These are phyloP conservation scores for Verticillium isaacii DNA, from an alignment of 2,329 filamentous ascomycete genomes.

Conservation along the genomic window DNA sequence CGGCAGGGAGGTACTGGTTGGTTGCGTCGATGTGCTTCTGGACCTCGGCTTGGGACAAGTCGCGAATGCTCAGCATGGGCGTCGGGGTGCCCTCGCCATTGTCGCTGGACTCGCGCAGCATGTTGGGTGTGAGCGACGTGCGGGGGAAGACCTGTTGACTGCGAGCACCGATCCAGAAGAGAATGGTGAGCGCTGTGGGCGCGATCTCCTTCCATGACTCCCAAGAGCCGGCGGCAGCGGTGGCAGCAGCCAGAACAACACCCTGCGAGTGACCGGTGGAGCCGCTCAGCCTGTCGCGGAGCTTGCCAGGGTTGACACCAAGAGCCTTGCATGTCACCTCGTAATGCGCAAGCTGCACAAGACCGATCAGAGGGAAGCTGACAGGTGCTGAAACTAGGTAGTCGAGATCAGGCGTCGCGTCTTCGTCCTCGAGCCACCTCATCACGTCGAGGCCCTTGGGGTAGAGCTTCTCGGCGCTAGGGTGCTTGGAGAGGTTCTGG, in stretches of 20 bases:
- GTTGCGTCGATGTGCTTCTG: constrained; percentile 96
- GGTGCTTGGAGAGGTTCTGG: constrained; percentile 77
- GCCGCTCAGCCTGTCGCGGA: constrained; percentile 79
- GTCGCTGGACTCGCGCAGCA: constrained; percentile 88
- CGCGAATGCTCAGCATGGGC: constrained; percentile 96
- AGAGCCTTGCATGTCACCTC: constrained; percentile 89
- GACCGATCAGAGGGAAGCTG: constrained; percentile 91
- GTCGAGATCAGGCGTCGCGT: constrained; percentile 87
- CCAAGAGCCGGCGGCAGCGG: constrained; percentile 88
- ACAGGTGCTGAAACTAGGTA: constrained; percentile 93
- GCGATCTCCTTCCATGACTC: constrained; percentile 81
- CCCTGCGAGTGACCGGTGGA: constrained; percentile 96
- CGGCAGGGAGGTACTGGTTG: constrained; percentile 89
- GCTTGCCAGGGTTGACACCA: constrained; percentile 81
- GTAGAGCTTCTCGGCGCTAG: constrained; percentile 90
- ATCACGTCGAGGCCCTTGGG: constrained; percentile 95
- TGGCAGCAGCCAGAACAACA: constrained; percentile 87
- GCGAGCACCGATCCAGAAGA: constrained; percentile 97
- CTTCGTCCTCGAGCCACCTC: constrained; percentile 84
- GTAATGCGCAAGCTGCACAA: constrained; percentile 95
- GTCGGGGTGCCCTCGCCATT: constrained; percentile 93
- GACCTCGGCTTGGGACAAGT: constrained; percentile 80
- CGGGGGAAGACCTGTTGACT: constrained; percentile 96
- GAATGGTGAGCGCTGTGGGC: constrained; percentile 77
- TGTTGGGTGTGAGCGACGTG: constrained; percentile 86